Evolutionary conservation across 805 yeast genomes (phyloP).

Genomic region (Teunomyces funiuensis): DNA sequence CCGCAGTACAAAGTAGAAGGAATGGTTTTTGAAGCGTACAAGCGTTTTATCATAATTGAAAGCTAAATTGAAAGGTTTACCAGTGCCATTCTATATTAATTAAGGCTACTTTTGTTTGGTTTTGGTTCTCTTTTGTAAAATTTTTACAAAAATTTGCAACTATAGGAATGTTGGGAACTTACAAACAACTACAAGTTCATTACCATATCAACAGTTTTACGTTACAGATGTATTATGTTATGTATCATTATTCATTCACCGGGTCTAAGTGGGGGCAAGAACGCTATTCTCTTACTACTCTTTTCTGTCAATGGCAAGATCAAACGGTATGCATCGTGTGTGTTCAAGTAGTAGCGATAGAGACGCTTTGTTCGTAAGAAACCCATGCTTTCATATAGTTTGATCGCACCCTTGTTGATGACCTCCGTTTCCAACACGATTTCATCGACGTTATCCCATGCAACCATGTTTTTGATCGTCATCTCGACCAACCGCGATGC

Average conservation of each 20-base stretch:
- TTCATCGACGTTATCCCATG: slow-evolving; percentile 73
- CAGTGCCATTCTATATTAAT: too few species aligned
- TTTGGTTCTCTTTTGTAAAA: too few species aligned
- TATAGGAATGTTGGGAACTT: too few species aligned
- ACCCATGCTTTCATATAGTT: slow-evolving; percentile 72
- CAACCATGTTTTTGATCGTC: slow-evolving; percentile 64
- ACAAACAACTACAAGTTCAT: too few species aligned
- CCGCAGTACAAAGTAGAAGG: neutral
- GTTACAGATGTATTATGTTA: too few species aligned
- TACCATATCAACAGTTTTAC: too few species aligned
- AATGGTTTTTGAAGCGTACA: neutral
- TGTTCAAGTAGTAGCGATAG: slow-evolving; percentile 83
- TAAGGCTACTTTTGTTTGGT: too few species aligned
- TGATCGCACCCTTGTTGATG: slow-evolving; percentile 67
- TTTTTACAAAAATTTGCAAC: too few species aligned
- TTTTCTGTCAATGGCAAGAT: slow-evolving; percentile 75
- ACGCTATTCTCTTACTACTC: slow-evolving; percentile 49
- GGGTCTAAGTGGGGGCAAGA: slow-evolving; percentile 22
- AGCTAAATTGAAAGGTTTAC: neutral
- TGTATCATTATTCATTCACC: too few species aligned
- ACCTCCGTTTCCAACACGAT: slow-evolving; percentile 93
- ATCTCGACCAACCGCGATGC: slow-evolving; percentile 69
- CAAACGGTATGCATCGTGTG: slow-evolving; percentile 89
- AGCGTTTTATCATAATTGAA: too few species aligned
- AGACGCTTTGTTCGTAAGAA: slow-evolving; percentile 73